These are phyloP conservation scores for Casuarina cunninghamiana DNA, from an alignment of 306 rosid species.

Conservation along the genomic window DNA sequence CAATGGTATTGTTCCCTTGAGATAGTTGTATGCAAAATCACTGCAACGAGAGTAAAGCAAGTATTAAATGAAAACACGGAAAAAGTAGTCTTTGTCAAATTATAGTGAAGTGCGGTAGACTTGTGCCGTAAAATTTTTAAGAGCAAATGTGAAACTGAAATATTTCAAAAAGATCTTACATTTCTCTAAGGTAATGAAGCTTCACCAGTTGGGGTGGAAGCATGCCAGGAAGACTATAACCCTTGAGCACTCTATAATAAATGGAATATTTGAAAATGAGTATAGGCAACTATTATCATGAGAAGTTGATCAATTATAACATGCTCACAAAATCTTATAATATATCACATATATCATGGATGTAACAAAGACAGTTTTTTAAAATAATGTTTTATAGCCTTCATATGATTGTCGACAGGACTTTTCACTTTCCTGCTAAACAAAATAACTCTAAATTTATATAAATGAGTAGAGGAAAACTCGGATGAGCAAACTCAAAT, in stretches of 20 bases:
- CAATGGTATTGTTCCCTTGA: slow-evolving; percentile 66
- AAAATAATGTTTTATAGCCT: neutral
- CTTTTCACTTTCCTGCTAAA: neutral
- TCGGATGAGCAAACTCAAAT: neutral
- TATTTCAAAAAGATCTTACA: slow-evolving; percentile 51
- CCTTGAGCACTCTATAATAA: slow-evolving; percentile 50
- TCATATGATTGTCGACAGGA: neutral
- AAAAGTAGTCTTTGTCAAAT: neutral
- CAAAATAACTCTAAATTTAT: too few relatives aligned
- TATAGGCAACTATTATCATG: neutral
- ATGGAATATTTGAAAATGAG: slow-evolving; percentile 12
- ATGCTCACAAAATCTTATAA: too few relatives aligned
- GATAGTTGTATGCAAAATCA: slow-evolving; percentile 69
- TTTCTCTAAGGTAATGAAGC: slow-evolving; percentile 63
- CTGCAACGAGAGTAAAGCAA: slow-evolving; percentile 26
- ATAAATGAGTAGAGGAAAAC: neutral
- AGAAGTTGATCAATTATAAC: too few relatives aligned
- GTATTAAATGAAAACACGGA: slow-evolving; percentile 16
- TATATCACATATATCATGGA: neutral
- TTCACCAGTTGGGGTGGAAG: slow-evolving; percentile 85
- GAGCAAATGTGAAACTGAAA: slow-evolving; percentile 7
- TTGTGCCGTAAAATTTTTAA: neutral
- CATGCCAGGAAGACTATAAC: slow-evolving; percentile 59
- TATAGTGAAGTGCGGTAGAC: neutral
- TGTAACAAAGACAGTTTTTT: slow-evolving; percentile 2